These are phyloP conservation scores for Papilionanthe hybrid DNA, from an alignment of 116 monocot genomes.

Conservation along the genomic window DNA sequence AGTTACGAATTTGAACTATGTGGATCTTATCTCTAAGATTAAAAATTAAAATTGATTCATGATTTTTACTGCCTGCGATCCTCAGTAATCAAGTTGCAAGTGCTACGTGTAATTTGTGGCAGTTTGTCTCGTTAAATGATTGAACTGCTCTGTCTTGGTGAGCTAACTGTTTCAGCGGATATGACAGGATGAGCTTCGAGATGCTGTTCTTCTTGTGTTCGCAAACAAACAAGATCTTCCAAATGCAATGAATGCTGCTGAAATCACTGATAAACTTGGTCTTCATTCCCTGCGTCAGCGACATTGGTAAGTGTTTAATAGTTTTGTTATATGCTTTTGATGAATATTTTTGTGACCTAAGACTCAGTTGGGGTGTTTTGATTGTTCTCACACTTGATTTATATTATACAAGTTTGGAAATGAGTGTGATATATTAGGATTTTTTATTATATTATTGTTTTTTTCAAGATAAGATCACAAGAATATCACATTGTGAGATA, in stretches of 20 bases:
- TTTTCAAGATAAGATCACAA: not conserved
- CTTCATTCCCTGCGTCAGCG: slow-evolving; percentile 78
- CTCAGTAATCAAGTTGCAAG: no score
- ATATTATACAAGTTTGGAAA: not conserved
- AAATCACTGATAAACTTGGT: slow-evolving; percentile 84
- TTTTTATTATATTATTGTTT: no score
- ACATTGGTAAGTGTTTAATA: slow-evolving; percentile 46
- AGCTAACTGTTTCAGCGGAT: not conserved
- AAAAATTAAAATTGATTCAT: no score
- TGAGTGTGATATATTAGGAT: not conserved
- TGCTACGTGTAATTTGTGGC: no score
- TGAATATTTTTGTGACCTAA: not conserved
- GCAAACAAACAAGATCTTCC: slow-evolving; percentile 93
- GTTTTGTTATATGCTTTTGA: no score
- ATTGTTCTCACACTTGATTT: not conserved
- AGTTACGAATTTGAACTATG: no score
- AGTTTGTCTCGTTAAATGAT: not conserved
- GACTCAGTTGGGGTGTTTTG: not conserved
- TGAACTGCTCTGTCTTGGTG: not conserved
- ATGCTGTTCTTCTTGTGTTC: slow-evolving; percentile 75
- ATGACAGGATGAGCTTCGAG: slow-evolving; percentile 68
- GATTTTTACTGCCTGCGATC: no score
- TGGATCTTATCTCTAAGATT: no score
- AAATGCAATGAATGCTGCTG: slow-evolving; percentile 95
- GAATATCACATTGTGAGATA: not conserved